Percentiles rank a stretch among this genome's conserved stretches.
These are phyloP conservation scores for Bisporella sp. DNA, from an alignment of 2,329 filamentous ascomycete genomes.

Conservation along the genomic window DNA sequence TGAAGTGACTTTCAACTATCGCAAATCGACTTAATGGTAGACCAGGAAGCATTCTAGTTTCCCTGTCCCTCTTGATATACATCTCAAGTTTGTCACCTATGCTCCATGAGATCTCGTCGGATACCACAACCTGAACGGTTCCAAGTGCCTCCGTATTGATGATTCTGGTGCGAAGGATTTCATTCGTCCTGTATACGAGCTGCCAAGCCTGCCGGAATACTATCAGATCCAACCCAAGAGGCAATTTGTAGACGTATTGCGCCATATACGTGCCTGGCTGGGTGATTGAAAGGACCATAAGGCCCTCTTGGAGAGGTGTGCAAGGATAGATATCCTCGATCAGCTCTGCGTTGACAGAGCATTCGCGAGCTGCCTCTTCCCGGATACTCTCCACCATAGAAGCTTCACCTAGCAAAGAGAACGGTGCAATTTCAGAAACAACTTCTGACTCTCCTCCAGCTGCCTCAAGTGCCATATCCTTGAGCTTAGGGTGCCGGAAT, in stretches of 20 bases:
- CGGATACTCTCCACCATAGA: background rate
- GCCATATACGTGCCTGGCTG: constrained; percentile 29
- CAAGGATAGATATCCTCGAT: constrained; percentile 33
- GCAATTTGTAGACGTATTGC: constrained; percentile 16
- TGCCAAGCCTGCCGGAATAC: constrained; percentile 23
- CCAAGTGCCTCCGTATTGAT: constrained; percentile 6
- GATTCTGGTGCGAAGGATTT: constrained; percentile 29
- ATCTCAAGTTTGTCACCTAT: background rate
- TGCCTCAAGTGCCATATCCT: background rate
- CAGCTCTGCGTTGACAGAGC: too few relatives aligned
- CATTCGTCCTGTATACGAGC: constrained; percentile 10
- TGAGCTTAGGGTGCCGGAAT: constrained; percentile 26
- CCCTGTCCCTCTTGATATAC: constrained; percentile 3
- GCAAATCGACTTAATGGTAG: constrained; percentile 2
- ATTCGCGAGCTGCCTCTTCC: background rate
- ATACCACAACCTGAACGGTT: constrained; percentile 12
- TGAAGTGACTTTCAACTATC: constrained; percentile 3
- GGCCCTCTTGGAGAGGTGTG: constrained; percentile 30
- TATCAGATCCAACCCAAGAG: constrained; percentile 11
- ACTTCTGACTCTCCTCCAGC: background rate
- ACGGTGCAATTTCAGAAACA: background rate
- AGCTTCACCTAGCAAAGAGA: background rate
- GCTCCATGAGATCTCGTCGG: constrained; percentile 5
- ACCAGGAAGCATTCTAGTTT: constrained; percentile 2
- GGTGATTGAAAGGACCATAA: constrained; percentile 29